Evolutionary conservation across 169 alveolate species (phyloP).

Genomic region (Eimeria praecox): DNA sequence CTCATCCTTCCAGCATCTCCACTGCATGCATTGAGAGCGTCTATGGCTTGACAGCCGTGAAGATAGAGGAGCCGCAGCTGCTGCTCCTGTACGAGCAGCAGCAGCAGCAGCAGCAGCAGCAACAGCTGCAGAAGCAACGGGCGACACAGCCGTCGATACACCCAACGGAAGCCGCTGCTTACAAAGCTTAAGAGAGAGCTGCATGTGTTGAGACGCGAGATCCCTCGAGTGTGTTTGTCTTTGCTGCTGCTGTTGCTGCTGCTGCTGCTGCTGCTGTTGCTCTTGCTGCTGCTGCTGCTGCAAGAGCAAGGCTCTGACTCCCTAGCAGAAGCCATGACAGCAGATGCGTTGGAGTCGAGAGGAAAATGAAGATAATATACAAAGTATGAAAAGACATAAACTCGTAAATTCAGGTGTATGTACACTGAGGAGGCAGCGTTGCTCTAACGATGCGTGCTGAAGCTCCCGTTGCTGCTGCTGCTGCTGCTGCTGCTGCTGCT

Average conservation of each 20-base stretch:
- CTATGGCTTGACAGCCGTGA: conserved; percentile 20
- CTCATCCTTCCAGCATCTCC: neutral
- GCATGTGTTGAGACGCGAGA: neutral
- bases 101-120: conserved; percentile 41
- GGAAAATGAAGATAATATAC: too few species aligned
- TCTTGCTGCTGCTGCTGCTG: conserved; percentile 24
- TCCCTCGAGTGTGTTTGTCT: neutral
- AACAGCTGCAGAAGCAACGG: conserved; percentile 34
- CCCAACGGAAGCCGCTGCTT: neutral
- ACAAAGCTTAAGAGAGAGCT: neutral
- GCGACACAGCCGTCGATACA: neutral
- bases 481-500: neutral
- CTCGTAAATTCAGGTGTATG: neutral
- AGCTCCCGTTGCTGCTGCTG: neutral
- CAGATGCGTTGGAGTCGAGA: neutral
- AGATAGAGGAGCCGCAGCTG: conserved; percentile 51
- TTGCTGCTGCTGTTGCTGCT: conserved; percentile 23
- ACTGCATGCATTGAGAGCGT: conserved; percentile 47
- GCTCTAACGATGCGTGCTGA: neutral
- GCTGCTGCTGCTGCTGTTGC: conserved; percentile 4
- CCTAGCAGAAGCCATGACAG: neutral
- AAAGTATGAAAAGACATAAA: too few species aligned
- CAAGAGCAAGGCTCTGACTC: neutral
- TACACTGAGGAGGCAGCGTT: neutral
- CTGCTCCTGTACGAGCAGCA: conserved; percentile 65